Base-by-base conservation (phyloP, 768 basidiomycete species). In the Termitomyces sp. region DNA sequence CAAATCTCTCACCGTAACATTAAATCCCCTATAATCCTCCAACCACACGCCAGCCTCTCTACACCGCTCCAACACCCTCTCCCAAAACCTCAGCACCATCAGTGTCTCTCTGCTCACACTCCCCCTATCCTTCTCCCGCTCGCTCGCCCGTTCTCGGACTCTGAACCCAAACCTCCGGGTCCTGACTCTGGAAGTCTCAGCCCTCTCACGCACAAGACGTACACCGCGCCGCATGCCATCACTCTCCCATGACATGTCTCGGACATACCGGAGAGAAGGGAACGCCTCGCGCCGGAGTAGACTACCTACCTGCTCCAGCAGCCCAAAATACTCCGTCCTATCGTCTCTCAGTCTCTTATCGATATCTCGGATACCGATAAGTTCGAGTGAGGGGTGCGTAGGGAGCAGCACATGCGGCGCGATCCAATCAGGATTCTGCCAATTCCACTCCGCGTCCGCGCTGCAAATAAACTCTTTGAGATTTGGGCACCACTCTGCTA, bases 401-500 rank as follows among this genome's bases (percentile, higher is more conserved):
- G 88, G 86, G 25, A 91, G 78, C 6, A 91, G 74, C 45, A 88
- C 78, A 59, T 91, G 89, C 3, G 89, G 88, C 14, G 89, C 87
- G 66, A 91, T 90, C 89, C 89, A 91, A 68, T 91, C 88, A 0
- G 89, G 89, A 56, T 76, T 79, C 65, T 85, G 80, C 89, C 89
- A 91, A 63, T 90, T 87, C 89, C 89, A 91, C 67, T 88, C 88
- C 0, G 88, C 89, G 62, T 91, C 88, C 1, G 89, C 89, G 48
- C 81, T 83, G 68, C 88, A 90, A 53, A 91, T 86, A 70, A 91
- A 87, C 66, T 89, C 81, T 38, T 74, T 75, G 42, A 91, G 76
- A 64, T 86, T 85, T 0, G 89, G 89, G 64, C 87, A 89, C 85
- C 86, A 88, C 17, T 77, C 76, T n/a, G 84, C 85, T 6, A 91